phyloP scores from a whole-genome alignment of 2,329 filamentous ascomycete genomes.

The Penicillium sp. region DNA sequence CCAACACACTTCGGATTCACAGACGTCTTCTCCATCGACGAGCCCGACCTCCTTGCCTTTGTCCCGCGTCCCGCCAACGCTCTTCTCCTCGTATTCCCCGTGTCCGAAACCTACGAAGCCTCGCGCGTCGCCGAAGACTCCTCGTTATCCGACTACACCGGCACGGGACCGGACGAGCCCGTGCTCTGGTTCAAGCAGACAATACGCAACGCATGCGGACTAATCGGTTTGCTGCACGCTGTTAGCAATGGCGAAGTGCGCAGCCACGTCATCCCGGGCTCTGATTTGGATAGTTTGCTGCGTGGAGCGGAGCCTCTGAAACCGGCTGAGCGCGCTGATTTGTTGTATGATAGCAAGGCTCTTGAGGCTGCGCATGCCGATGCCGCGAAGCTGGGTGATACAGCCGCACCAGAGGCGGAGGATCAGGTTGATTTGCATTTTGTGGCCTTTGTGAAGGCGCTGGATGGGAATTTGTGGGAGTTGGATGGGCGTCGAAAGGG shows the following conservation, averaged over 20 bases:
- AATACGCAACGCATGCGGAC: slow-evolving; percentile 85
- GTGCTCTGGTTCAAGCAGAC: slow-evolving; percentile 95
- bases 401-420: slow-evolving; percentile 69
- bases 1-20: slow-evolving; percentile 73
- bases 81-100: slow-evolving; percentile 86
- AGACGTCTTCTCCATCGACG: slow-evolving; percentile 88
- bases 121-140: slow-evolving; percentile 72
- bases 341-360: slow-evolving; percentile 72
- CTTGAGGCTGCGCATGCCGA: slow-evolving; percentile 75
- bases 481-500: slow-evolving; percentile 72
- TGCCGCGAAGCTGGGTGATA: slow-evolving; percentile 75
- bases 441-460: slow-evolving; percentile 83
- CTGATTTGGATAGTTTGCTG: slow-evolving; percentile 55
- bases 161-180: slow-evolving; percentile 65
- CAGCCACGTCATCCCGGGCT: slow-evolving; percentile 54
- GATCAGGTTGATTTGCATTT: slow-evolving; percentile 90
- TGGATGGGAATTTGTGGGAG: slow-evolving; percentile 72
- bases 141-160: slow-evolving; percentile 59
- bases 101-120: slow-evolving; percentile 73
- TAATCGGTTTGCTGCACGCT: slow-evolving; percentile 84
- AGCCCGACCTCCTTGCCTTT: slow-evolving; percentile 77
- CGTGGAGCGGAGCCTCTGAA: slow-evolving; percentile 65
- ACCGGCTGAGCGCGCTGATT: slow-evolving; percentile 62
- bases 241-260: slow-evolving; percentile 71
- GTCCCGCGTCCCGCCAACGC: slow-evolving; percentile 85